These are phyloP conservation scores for Leishmania major DNA, from an alignment of 208 protist species.

Conservation along the genomic window DNA sequence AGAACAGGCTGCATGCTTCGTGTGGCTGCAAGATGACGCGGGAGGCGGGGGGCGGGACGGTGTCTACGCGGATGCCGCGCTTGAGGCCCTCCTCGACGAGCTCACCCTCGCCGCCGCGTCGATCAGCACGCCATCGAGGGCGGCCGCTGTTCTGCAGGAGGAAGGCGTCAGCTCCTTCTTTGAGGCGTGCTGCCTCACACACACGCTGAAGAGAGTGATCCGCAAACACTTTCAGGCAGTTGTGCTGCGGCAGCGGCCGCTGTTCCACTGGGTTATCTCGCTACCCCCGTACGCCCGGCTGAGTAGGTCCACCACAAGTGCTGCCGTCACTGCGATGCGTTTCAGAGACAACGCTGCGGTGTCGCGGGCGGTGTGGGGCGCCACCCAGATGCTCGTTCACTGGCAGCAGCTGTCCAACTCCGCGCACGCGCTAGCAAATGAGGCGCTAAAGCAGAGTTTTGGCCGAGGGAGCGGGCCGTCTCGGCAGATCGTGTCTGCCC, in stretches of 20 bases:
- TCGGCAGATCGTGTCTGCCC: constrained; percentile 6
- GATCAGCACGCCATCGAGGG: not conserved
- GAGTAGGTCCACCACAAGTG: not conserved
- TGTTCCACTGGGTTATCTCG: constrained; percentile 29
- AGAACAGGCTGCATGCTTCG: constrained; percentile 7
- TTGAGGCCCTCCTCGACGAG: constrained; percentile 42
- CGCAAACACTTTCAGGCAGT: not conserved
- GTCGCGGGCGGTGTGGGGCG: not conserved
- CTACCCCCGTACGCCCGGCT: constrained; percentile 1
- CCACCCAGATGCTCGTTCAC: constrained; percentile 19
- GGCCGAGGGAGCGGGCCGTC: too few relatives aligned
- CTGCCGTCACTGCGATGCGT: not conserved
- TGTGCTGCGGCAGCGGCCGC: not conserved
- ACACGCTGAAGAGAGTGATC: not conserved
- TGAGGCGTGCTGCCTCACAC: constrained; percentile 15
- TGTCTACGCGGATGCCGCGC: constrained; percentile 32
- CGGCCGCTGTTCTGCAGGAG: constrained; percentile 18
- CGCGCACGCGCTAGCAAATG: not conserved
- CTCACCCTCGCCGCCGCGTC: constrained; percentile 31
- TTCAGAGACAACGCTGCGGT: not conserved
- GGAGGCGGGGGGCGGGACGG: not conserved
- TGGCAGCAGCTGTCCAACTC: constrained; percentile 16
- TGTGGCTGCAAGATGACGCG: constrained; percentile 21
- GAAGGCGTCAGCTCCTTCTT: constrained; percentile 22
- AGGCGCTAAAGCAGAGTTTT: not conserved